Evolutionary conservation across 345 rosid genomes (phyloP).

Genomic region (Anacardium occidentale): DNA sequence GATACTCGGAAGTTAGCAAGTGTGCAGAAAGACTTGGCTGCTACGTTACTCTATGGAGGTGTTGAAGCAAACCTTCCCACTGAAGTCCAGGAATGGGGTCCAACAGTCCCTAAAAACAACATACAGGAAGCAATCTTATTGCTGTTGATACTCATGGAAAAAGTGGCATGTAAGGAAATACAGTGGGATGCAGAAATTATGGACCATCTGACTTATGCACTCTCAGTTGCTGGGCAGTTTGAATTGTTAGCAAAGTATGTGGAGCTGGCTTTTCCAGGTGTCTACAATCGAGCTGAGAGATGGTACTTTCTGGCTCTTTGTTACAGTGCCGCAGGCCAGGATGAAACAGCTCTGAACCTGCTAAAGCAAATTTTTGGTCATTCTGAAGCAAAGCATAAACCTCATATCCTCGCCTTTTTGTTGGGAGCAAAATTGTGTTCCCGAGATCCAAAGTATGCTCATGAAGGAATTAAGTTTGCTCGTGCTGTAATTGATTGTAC

Average conservation of each 20-base stretch:
- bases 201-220: constrained; percentile 76
- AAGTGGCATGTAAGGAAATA: constrained; percentile 61
- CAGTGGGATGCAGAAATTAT: constrained; percentile 83
- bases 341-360: constrained; percentile 71
- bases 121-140: constrained; percentile 83
- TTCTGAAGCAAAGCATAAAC: constrained; percentile 66
- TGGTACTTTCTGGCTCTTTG: constrained; percentile 92
- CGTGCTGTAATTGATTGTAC: constrained; percentile 44
- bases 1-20: constrained; percentile 66
- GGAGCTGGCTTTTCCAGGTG: constrained; percentile 74
- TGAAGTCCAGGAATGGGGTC: constrained; percentile 39
- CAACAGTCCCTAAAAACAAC: constrained; percentile 44
- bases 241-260: constrained; percentile 67
- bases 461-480: constrained; percentile 62
- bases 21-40: constrained; percentile 80
- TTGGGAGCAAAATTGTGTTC: constrained; percentile 86
- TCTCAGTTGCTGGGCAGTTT: constrained; percentile 66
- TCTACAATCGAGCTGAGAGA: constrained; percentile 68
- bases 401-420: constrained; percentile 54
- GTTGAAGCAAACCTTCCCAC: constrained; percentile 57
- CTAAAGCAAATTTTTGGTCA: constrained; percentile 55
- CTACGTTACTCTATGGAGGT: constrained; percentile 68
- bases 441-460: constrained; percentile 56
- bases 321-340: constrained; percentile 72
- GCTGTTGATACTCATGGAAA: constrained; percentile 66